Percentiles rank a stretch among this genome's conserved stretches.
Evolutionary conservation across 2,329 filamentous ascomycete species (phyloP).

Genomic region (Penicillium glabrum): DNA sequence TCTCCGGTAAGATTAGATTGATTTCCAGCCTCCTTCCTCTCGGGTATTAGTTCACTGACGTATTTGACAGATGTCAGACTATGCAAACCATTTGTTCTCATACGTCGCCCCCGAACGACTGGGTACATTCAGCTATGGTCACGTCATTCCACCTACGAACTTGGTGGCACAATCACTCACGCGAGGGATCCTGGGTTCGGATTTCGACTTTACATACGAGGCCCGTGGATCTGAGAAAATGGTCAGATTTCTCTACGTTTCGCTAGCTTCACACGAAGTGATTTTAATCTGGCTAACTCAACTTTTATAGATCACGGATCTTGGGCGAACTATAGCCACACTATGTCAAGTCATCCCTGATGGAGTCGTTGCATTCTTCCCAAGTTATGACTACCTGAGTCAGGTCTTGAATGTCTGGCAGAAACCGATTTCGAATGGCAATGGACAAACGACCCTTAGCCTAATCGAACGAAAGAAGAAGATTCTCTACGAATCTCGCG

Average conservation of each 20-base stretch:
- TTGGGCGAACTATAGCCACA: slow-evolving; percentile 72
- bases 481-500: slow-evolving; percentile 57
- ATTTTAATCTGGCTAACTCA: slow-evolving; percentile 4
- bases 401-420: slow-evolving; percentile 68
- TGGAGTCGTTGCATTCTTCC: slow-evolving; percentile 92
- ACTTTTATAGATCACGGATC: slow-evolving; percentile 57
- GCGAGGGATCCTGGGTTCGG: slow-evolving; percentile 46
- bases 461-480: slow-evolving; percentile 35
- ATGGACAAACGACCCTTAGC: slow-evolving; percentile 28
- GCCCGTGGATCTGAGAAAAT: slow-evolving; percentile 68
- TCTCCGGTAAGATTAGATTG: slow-evolving; percentile 61
- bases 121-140: slow-evolving; percentile 84
- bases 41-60: slow-evolving; percentile 1
- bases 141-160: slow-evolving; percentile 83
- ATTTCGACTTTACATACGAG: slow-evolving; percentile 87
- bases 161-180: slow-evolving; percentile 74
- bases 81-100: slow-evolving; percentile 80
- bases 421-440: slow-evolving; percentile 30
- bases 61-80: slow-evolving; percentile 71
- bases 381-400: slow-evolving; percentile 88
- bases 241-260: slow-evolving; percentile 35
- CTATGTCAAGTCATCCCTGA: slow-evolving; percentile 76
- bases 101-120: slow-evolving; percentile 64
- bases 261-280: not conserved
- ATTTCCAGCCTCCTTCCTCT: not conserved